Base-by-base conservation (phyloP, 1,284 basidiomycete genomes). In the Cryptococcus maquisensis region DNA sequence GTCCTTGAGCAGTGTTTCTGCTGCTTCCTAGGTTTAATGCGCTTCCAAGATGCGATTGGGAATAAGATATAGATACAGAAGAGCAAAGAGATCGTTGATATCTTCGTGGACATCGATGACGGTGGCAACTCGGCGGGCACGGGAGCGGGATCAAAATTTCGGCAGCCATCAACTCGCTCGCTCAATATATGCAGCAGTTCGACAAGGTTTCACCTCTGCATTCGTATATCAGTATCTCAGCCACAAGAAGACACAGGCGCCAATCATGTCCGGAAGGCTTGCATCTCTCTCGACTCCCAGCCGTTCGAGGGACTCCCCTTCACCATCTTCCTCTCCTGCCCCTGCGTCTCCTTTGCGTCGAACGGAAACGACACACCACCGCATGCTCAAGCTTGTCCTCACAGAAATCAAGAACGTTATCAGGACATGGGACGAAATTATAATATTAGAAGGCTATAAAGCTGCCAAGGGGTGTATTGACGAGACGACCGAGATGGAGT, bases 261-360 rank as follows among this genome's bases (percentile, higher is more conserved):
- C 28, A 32, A 10, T 32, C n/a, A 48, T 48, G 47, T 24, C 47
- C 9, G 23, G 64, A 7, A 55, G 67, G 2, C 56, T 69, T 10
- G 67, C 75, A n/a, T 75, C 77, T 15, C 77, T 79, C 6, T 20
- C 18, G 10, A 77, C 81, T 3, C 80, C 83, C 3, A 78, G 81
- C 7, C 79, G 80, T 15, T 77, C 81, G 35, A 66, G 60, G 49
- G 49, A 55, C 36, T 63, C 69, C 12, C 78, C 83, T 3, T 67
- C 74, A 0, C 74, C 77, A 0, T 79, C 74, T 46, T 75, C 74
- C 1, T 67, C 60, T 3, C 64, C 67, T 0, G 56, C 55, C 1
- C 50, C 60, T 13, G 62, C 59, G 5, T 38, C 54, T 0, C 61
- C 56, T 9, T 50, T 41, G 15, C 26, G 7, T 16, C 49, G 18